Base-by-base conservation (phyloP, 2,329 filamentous ascomycete species). In the Cryphonectria nitschkei region DNA sequence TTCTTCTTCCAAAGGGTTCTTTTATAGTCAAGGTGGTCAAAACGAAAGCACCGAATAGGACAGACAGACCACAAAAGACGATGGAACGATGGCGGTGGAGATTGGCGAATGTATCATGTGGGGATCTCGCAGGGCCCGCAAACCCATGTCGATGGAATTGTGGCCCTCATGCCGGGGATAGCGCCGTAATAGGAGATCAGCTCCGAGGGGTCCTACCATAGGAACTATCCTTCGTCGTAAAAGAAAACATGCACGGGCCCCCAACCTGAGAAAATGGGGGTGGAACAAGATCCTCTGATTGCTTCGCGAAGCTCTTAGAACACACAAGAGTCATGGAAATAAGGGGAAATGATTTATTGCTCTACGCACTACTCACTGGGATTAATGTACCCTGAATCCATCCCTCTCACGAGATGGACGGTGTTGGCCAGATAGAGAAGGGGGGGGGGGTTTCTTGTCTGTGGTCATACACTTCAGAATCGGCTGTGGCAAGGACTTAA, bases 1-100 rank as follows among this genome's bases (percentile, higher is more conserved):
- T 26, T 26, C 26, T 26, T 26, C 26, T 26, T 32, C 13, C 11
- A 0, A n/a, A n/a, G 37, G 37, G 37, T 7, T 50, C 26, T 50
- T 50, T n/a, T n/a, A n/a, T 50, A n/a, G 46, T 50, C 19, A n/a
- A n/a, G 19, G 22, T 46, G 43, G 43, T 50, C 46, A 50, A 50
- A 50, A 50, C 46, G 19, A 50, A 22, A 50, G 8, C 22, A 50
- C 46, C 19, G n/a, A 50, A 29, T 29, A 32, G 54, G 54, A 29
- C 26, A 32, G 26, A 50, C 46, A 22, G 46, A 50, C 52, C 26
- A 56, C 26, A 32, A 29, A 22, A 56, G 5, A 56, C 1, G 26
- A 56, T 61, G 58, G 58, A 22, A 61, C 32, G 58, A 61, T 22
- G 58, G 32, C 58, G 58, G 32, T 39, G 58, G 58, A 39, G 58